Evolutionary conservation across 306 rosid species (phyloP), one percentile per base, ranked within the genome.

Genomic region (Dicorynia guianensis): DNA sequence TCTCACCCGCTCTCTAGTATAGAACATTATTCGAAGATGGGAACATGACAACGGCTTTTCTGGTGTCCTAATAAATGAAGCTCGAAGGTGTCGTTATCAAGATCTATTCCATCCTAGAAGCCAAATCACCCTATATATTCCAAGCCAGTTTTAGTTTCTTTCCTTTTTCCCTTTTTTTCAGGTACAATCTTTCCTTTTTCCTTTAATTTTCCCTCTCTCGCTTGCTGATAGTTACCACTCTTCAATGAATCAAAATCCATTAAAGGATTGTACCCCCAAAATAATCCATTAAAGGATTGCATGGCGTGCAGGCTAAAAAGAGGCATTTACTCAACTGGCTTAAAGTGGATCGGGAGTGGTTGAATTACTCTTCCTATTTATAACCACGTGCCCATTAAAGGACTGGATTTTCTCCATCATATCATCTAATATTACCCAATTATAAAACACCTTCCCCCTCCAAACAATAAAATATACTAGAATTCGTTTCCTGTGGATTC

Each of bases 201-300:
- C 4, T 58, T 39, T 18, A 18, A 13, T 4, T 20, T 36, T 14
- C 75, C 12, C 44, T 17, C 71, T 11, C 49, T 42, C 14, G 39
- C 36, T 25, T 2, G 1, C 30, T 2, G 1, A 25, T 25, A 1
- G 30, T 25, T 39, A 42, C 46, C 61, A 44, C 64, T 67, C 59
- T 83, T 78, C 83, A 76, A 67, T 66, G 89, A 79, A 88, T 78
- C 79, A 75, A 85, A 25, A 83, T 82, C 91, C 83, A 58, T 71
- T 38, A 59, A 50, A 62, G 84, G 79, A 79, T 71, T 56, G 72
- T n/a, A n/a, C n/a, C n/a, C n/a, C n/a, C n/a, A n/a, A n/a, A n/a
- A n/a, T n/a, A 25, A 83, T 82, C 91, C 83, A 58, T 71, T 38
- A 59, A 50, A 62, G 84, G 79, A 79, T 71, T 56, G 72, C 69